These are phyloP conservation scores for Lactarius vividus DNA, from an alignment of 768 basidiomycete species.

Conservation along the genomic window DNA sequence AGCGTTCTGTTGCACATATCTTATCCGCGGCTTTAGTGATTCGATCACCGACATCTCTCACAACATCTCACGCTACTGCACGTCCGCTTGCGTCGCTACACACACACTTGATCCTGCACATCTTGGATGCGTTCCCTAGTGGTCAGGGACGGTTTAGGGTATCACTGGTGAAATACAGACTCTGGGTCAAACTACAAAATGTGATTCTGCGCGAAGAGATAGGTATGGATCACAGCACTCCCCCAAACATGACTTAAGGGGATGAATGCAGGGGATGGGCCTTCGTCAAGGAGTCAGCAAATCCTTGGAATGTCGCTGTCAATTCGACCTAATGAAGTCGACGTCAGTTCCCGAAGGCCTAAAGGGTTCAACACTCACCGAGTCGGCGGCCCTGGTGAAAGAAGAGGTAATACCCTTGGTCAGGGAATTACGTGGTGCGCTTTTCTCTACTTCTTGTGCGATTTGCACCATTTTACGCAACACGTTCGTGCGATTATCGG, in stretches of 20 bases:
- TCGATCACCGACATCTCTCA: too few relatives aligned
- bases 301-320: conserved; percentile 54
- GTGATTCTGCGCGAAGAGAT: neutral
- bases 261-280: conserved; percentile 42
- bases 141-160: too few relatives aligned
- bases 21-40: too few relatives aligned
- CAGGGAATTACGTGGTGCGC: conserved; percentile 41
- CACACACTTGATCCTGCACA: too few relatives aligned
- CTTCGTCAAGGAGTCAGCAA: conserved; percentile 55
- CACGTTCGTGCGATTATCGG: conserved; percentile 28
- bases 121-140: too few relatives aligned
- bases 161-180: neutral
- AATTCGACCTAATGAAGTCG: conserved; percentile 44
- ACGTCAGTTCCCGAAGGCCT: neutral
- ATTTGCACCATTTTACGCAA: conserved; percentile 51
- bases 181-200: neutral
- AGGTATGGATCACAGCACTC: neutral
- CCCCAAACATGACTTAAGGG: conserved; percentile 16
- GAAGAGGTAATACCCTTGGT: conserved; percentile 39
- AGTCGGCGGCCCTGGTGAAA: conserved; percentile 49
- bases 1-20: too few relatives aligned
- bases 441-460: conserved; percentile 45
- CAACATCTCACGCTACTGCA: too few relatives aligned
- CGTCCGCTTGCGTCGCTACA: too few relatives aligned
- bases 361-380: conserved; percentile 36